Percentiles rank a stretch among this genome's conserved stretches.
Evolutionary conservation across 129 eudicot genomes (phyloP).

Genomic region (Escallonia herrerae): DNA sequence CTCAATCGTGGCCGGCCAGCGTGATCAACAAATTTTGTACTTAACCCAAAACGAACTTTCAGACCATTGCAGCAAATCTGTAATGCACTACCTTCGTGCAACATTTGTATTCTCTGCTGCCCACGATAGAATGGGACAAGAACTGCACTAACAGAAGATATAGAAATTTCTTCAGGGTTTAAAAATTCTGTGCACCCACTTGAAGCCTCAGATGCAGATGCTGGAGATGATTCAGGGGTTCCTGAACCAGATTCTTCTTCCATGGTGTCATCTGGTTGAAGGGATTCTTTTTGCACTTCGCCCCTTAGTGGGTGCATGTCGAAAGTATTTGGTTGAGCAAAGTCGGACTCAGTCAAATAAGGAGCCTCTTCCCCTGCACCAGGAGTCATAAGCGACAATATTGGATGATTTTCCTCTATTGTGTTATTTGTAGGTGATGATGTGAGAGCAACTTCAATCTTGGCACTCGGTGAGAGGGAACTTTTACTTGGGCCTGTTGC

Average conservation of each 20-base stretch:
- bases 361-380: slow-evolving; percentile 17
- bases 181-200: slow-evolving; percentile 32
- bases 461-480: slow-evolving; percentile 42
- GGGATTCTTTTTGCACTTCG: slow-evolving; percentile 32
- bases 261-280: slow-evolving; percentile 40
- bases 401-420: slow-evolving; percentile 29
- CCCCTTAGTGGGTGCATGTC: slow-evolving; percentile 42
- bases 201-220: slow-evolving; percentile 17
- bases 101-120: slow-evolving; percentile 53
- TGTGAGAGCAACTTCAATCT: slow-evolving; percentile 9
- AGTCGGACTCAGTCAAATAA: slow-evolving; percentile 25
- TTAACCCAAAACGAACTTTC: slow-evolving; percentile 78
- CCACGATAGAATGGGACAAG: slow-evolving; percentile 57
- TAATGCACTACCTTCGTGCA: slow-evolving; percentile 41
- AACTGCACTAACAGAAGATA: slow-evolving; percentile 50
- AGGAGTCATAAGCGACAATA: slow-evolving; percentile 29
- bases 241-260: slow-evolving; percentile 38
- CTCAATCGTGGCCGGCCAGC: slow-evolving; percentile 81
- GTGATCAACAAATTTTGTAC: slow-evolving; percentile 55
- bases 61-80: slow-evolving; percentile 38
- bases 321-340: slow-evolving; percentile 40
- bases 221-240: slow-evolving; percentile 19
- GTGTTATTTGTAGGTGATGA: slow-evolving; percentile 28
- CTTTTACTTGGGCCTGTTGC: slow-evolving; percentile 21
- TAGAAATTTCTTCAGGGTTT: slow-evolving; percentile 41